Evolutionary conservation across 768 basidiomycete genomes (phyloP).

Genomic region (Rhodotorula toruloides): DNA sequence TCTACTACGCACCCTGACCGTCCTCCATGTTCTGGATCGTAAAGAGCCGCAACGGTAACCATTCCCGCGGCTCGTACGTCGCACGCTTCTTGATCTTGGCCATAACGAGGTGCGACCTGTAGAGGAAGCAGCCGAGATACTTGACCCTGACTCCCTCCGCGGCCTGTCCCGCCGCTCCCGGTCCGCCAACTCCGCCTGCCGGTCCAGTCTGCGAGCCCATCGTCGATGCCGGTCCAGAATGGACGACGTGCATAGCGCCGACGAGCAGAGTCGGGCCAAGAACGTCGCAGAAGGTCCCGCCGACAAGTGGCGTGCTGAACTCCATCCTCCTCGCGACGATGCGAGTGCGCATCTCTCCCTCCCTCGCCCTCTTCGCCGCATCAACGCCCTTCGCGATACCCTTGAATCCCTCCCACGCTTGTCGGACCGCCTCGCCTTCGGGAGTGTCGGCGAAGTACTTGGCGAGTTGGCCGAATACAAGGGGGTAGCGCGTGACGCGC

Average conservation of each 20-base stretch:
- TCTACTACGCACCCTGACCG: slow-evolving; percentile 62
- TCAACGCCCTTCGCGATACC: slow-evolving; percentile 71
- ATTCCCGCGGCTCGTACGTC: slow-evolving; percentile 78
- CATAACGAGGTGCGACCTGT: slow-evolving; percentile 78
- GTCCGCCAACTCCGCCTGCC: background rate
- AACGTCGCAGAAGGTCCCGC: slow-evolving; percentile 51
- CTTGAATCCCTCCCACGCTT: slow-evolving; percentile 62
- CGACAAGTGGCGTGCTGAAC: slow-evolving; percentile 40
- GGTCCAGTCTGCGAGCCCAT: slow-evolving; percentile 31
- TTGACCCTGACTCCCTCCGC: slow-evolving; percentile 21
- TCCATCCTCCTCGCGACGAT: slow-evolving; percentile 66
- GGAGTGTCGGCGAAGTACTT: slow-evolving; percentile 21
- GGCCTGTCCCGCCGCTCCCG: background rate
- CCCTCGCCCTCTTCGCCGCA: slow-evolving; percentile 66
- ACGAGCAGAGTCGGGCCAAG: slow-evolving; percentile 73
- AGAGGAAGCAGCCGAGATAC: slow-evolving; percentile 71
- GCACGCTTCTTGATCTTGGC: slow-evolving; percentile 73
- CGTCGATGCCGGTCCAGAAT: slow-evolving; percentile 56
- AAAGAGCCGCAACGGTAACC: slow-evolving; percentile 73
- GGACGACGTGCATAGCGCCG: slow-evolving; percentile 82
- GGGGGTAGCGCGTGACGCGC: slow-evolving; percentile 88
- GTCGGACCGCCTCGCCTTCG: slow-evolving; percentile 21
- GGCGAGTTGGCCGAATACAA: slow-evolving; percentile 71
- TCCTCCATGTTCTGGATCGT: slow-evolving; percentile 64
- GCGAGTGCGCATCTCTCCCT: slow-evolving; percentile 61